Evolutionary conservation across 768 basidiomycete genomes (phyloP).

Genomic region (Leccinum truebloodii): DNA sequence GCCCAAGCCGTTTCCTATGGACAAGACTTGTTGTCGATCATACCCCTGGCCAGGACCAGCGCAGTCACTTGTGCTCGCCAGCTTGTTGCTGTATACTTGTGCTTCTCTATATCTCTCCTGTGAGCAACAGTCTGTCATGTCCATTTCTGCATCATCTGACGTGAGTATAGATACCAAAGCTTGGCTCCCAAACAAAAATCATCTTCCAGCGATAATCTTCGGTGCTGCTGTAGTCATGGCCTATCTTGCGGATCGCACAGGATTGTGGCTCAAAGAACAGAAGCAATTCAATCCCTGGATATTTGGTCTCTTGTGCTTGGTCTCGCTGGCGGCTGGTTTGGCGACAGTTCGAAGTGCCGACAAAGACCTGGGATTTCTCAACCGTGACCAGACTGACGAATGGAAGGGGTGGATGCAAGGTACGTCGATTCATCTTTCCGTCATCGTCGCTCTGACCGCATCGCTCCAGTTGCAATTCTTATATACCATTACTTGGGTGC

Average conservation of each 20-base stretch:
- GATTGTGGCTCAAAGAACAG: constrained; percentile 86
- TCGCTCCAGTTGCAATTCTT: constrained; percentile 71
- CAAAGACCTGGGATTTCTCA: constrained; percentile 86
- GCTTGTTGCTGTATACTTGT: constrained; percentile 54
- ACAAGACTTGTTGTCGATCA: constrained; percentile 78
- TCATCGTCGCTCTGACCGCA: constrained; percentile 1
- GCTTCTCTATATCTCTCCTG: constrained; percentile 40
- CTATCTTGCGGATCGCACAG: constrained; percentile 82
- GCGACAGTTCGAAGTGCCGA: constrained; percentile 67
- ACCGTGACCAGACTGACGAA: constrained; percentile 92
- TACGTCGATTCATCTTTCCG: constrained; percentile 37
- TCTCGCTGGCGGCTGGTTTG: constrained; percentile 57
- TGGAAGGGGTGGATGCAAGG: constrained; percentile 99
- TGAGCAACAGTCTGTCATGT: constrained; percentile 13
- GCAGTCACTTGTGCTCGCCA: constrained; percentile 53
- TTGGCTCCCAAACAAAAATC: constrained; percentile 17
- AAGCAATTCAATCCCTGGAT: constrained; percentile 75
- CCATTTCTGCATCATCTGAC: constrained; percentile 19
- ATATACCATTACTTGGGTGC: constrained; percentile 90
- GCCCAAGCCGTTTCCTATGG: constrained; percentile 61
- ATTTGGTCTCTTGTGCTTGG: constrained; percentile 61
- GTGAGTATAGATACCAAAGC: constrained; percentile 18
- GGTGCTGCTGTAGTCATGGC: constrained; percentile 67
- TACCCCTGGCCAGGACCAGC: constrained; percentile 67
- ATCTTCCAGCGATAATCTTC: constrained; percentile 54